Base-by-base conservation (phyloP, 176 grass and related monocot genomes). In the Avena atlantica region DNA sequence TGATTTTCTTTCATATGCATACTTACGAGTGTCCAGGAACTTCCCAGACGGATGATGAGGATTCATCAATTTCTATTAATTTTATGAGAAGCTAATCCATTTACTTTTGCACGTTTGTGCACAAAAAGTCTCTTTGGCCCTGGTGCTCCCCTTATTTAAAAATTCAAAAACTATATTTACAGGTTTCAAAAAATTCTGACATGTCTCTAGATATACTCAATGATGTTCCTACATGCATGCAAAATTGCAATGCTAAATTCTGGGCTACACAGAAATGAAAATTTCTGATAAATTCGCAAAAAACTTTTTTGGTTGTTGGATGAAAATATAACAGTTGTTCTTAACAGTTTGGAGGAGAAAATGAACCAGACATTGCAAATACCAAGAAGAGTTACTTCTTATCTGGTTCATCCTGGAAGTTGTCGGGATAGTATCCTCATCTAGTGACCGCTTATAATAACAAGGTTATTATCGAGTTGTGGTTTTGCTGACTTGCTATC, bases 361-460 rank as follows among this genome's bases (percentile, higher is more conserved):
- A 74, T 74, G 21, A 27, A 25, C n/a, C 6, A 50, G 12, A 15
- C 15, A 74, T 51, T 74, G 21, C 45, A 25, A 74, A 74, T 48
- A 74, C 16, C n/a, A 74, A 21, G 12, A 74, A 50, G 71, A 74
- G 45, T 25, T 51, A 51, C 71, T 74, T 13, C 45, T 74, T 74
- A 47, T 74, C 71, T 74, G 45, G 51, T 74, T 74, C 71, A 74
- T 74, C 23, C 44, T 74, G 71, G 12, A 51, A 74, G 47, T 51
- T 49, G 11, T 29, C 27, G 40, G 40, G 42, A 21, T 73, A 47
- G 19, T 73, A 70, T 72, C 47, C 48, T 70, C 66, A 70, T 70
- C 31, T 62, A 70, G 19, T 66, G 34, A 70, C 40, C 8, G 17
- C 67, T 10, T 70, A 70, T 19, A 37, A 40, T 40, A 42, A 73